These are phyloP conservation scores for Sequoia sempervirens DNA, from an alignment of 75 land plant species.

Conservation along the genomic window DNA sequence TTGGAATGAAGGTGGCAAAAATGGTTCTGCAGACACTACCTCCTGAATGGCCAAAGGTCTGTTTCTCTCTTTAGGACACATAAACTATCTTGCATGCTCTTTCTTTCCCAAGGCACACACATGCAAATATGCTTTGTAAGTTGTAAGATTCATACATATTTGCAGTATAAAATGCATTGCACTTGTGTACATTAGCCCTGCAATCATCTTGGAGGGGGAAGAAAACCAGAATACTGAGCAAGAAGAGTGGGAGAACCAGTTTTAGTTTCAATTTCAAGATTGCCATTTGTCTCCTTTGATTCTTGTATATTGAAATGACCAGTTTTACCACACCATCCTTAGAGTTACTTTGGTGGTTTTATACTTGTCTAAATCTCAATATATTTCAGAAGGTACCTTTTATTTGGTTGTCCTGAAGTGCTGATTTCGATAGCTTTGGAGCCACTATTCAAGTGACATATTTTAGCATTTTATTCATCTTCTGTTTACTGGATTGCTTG, in stretches of 20 bases:
- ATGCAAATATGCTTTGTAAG: not conserved
- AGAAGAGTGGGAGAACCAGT: not conserved
- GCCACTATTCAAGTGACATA: not conserved
- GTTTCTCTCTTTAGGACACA: not conserved
- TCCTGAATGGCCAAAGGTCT: conserved; percentile 20
- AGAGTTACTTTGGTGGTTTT: not conserved
- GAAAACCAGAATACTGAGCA: not conserved
- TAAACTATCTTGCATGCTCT: not conserved
- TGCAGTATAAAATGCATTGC: not conserved
- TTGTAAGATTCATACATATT: not conserved
- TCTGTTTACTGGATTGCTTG: not conserved
- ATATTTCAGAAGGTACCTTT: not conserved
- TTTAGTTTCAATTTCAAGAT: not conserved
- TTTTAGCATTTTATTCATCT: not conserved
- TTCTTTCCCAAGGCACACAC: not conserved
- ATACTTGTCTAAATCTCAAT: not conserved
- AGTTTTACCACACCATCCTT: not conserved
- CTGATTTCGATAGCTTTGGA: not conserved
- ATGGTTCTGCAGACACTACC: conserved; percentile 36
- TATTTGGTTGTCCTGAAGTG: not conserved
- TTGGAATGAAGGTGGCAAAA: conserved; percentile 72
- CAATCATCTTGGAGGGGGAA: not conserved
- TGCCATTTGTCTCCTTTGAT: not conserved
- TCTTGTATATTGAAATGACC: not conserved
- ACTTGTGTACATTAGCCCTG: not conserved